These are phyloP conservation scores for Platanthera guangdongensis DNA, from an alignment of 106 monocot species.

Conservation along the genomic window DNA sequence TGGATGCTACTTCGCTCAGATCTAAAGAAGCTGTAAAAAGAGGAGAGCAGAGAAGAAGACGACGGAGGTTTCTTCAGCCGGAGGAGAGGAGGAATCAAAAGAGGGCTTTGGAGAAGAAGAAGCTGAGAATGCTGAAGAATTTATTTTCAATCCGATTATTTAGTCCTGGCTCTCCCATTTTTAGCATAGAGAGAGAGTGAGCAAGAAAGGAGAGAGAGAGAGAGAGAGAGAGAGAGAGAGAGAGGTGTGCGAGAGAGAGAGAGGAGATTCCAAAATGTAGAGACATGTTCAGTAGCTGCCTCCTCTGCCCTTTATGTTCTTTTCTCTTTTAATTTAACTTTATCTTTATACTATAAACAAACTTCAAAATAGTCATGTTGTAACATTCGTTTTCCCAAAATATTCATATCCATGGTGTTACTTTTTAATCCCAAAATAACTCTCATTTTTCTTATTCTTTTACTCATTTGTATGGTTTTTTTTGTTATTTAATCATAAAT, in stretches of 20 bases:
- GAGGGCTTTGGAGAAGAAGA: background rate
- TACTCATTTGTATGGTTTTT: no score
- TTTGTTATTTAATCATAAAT: no score
- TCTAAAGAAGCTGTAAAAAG: background rate
- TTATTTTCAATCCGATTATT: background rate
- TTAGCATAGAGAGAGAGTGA: background rate
- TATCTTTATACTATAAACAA: no score
- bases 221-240: background rate
- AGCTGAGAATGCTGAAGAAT: slow-evolving; percentile 7
- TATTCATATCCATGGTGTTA: no score
- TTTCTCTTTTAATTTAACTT: background rate
- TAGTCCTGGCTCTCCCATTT: background rate
- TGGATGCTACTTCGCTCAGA: background rate
- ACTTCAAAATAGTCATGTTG: no score
- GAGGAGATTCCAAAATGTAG: slow-evolving; percentile 8
- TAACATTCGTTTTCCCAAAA: no score
- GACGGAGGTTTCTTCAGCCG: background rate
- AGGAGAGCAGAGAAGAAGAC: background rate
- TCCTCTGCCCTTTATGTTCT: slow-evolving; percentile 16
- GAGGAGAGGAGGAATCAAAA: slow-evolving; percentile 2
- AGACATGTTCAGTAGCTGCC: slow-evolving; percentile 2
- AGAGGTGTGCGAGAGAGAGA: background rate
- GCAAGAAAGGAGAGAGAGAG: no score
- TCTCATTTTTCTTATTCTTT: no score
- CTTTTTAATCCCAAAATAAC: no score